Evolutionary conservation across 768 basidiomycete species (phyloP), one percentile per base, ranked within the genome.

Genomic region (Lactarius indigo): DNA sequence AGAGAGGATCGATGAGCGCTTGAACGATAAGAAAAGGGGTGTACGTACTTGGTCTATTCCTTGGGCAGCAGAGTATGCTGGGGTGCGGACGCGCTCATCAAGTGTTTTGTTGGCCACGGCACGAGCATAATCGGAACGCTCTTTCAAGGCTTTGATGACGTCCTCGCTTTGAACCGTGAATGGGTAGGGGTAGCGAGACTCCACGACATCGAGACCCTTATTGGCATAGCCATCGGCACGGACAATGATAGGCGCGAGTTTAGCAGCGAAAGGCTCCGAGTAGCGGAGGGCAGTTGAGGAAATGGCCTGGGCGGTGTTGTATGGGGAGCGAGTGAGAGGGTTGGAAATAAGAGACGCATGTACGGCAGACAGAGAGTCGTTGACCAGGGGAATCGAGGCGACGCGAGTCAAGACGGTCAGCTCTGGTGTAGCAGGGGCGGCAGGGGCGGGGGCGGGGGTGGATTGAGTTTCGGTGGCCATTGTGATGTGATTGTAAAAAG

Each of bases 161-260:
- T 92, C 90, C 71, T 89, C 88, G 3, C 90, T 87, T 72, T 85
- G 85, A 20, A 84, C 84, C 66, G 85, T 80, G 82, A 92, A 94
- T 5, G 90, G 85, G 73, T 87, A 88, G 15, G 91, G 92, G 74
- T 87, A 91, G 61, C 84, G 84, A 62, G 83, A 80, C 79, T 92
- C 82, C 62, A 92, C 88, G 23, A 75, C 85, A 73, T 93, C 90
- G 44, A 91, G 81, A 33, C 85, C 88, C 79, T 84, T 87, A 82
- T 91, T 90, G 33, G 88, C 91, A 61, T 78, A 78, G n/a, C 77
- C 83, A 69, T 93, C 85, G 2, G 84, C 89, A 57, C 83, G 80
- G 62, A 80, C 77, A 70, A 92, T 84, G 39, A 90, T 73, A 9
- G 91, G 89, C 0, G 86, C 87, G 26, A 93, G 77, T 62, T 82